Evolutionary conservation across 169 alveolate species (phyloP), one percentile per base, ranked within the genome.

Genomic region (Theileria parva): DNA sequence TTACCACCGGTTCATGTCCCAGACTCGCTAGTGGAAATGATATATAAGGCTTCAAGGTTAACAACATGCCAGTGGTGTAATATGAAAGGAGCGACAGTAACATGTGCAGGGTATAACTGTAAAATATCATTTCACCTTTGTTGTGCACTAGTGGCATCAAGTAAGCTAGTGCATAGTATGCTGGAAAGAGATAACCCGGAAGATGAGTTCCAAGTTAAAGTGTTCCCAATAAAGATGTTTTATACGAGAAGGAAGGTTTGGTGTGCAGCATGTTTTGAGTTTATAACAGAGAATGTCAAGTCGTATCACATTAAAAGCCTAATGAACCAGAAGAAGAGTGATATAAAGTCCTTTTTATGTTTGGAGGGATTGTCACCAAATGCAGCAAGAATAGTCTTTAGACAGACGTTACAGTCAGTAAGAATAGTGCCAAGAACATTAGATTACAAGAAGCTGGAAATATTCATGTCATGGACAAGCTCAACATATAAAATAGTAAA

Each of bases 241-340:
- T 88, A 80, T 79, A 85, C 88, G 50, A 77, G 80, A 8, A 81
- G 89, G 44, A 76, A 78, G 28, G 55, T 88, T 50, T 88, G 93
- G 93, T 88, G 93, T 44, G 80, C 83, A 28, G 48, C 85, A 8
- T 88, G 93, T 27, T 88, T 88, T 81, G 75, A 76, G 34, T 32
- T 27, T 12, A 63, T 63, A 15, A 19, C 44, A 1, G 25, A 63
- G 50, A 63, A 63, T 32, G 32, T 27, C 60, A 32, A 66, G 75
- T 63, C 63, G 69, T 72, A 39, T 53, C 67, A 60, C 66, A 68
- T 74, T 25, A 57, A 71, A 23, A 25, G 55, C 66, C 48, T 79
- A 23, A 60, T 39, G 13, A 25, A 28, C 21, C 1, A 30, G 55
- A 71, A 69, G 60, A 53, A 37, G 12, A 44, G 19, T 12, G 69